A percentile compares a stretch with the other conserved stretches of the same genome.
Evolutionary conservation across 768 basidiomycete genomes (phyloP).

Genomic region (Russula foetens): DNA sequence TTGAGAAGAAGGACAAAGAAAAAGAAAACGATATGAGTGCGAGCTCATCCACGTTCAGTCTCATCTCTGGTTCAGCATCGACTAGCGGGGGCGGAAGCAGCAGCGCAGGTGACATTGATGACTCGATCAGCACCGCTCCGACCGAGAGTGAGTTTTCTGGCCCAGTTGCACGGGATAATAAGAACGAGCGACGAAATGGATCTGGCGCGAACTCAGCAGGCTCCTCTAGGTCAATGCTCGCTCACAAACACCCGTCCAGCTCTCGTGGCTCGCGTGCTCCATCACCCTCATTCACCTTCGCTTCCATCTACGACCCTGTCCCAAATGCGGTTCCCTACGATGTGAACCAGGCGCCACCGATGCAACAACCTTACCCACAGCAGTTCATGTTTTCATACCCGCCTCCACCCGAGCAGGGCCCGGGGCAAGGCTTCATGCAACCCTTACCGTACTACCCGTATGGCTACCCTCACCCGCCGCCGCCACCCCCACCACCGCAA

Average conservation of each 20-base stretch:
- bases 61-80: constrained; percentile 60
- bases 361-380: constrained; percentile 26
- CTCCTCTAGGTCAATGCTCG: constrained; percentile 53
- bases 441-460: constrained; percentile 16
- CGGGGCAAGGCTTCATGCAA: constrained; percentile 21
- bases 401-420: constrained; percentile 18
- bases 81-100: constrained; percentile 47
- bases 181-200: constrained; percentile 39
- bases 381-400: constrained; percentile 28
- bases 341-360: constrained; percentile 23
- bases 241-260: constrained; percentile 40
- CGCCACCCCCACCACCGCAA: not conserved
- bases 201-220: constrained; percentile 39
- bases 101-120: constrained; percentile 58
- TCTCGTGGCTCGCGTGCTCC: constrained; percentile 67
- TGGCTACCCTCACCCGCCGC: constrained; percentile 12
- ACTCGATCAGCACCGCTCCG: constrained; percentile 59
- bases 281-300: constrained; percentile 70
- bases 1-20: constrained; percentile 51
- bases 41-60: constrained; percentile 66
- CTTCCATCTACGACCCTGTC: constrained; percentile 61
- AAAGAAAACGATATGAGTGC: constrained; percentile 68
- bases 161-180: constrained; percentile 47
- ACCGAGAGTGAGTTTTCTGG: constrained; percentile 81
- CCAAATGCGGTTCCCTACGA: constrained; percentile 27